Conservation (phyloP, 2,329 filamentous ascomycete species). For the Phoma sp. region DNA sequence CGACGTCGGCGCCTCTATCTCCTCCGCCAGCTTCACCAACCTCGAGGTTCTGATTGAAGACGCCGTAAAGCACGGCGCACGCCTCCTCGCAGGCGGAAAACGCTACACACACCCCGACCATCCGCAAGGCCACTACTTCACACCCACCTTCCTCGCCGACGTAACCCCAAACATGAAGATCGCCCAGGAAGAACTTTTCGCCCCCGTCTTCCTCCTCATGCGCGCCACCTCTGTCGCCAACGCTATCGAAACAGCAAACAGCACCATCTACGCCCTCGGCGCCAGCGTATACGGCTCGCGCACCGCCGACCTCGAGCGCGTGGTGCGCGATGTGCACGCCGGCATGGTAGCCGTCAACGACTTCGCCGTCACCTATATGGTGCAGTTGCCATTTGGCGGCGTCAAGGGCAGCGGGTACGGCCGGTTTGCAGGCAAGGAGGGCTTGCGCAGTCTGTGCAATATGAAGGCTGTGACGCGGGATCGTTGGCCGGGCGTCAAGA, state of each 20-base stretch:
- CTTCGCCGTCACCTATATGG: constrained; percentile 91
- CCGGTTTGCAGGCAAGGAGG: constrained; percentile 89
- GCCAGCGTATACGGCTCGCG: constrained; percentile 81
- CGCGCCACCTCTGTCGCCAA: constrained; percentile 70
- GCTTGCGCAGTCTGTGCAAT: constrained; percentile 84
- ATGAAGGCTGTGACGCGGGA: constrained; percentile 86
- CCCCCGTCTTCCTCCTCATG: constrained; percentile 87
- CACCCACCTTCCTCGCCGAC: constrained; percentile 87
- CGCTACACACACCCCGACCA: constrained; percentile 75
- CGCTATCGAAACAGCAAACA: constrained; percentile 82
- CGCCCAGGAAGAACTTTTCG: constrained; percentile 91
- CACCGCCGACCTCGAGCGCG: constrained; percentile 66
- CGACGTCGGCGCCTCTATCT: constrained; percentile 92
- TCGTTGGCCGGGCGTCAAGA: constrained; percentile 67
- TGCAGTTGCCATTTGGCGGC: constrained; percentile 93
- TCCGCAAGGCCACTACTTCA: constrained; percentile 87
- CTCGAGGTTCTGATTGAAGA: constrained; percentile 80
- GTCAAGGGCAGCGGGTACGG: constrained; percentile 89
- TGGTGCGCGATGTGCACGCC: constrained; percentile 74
- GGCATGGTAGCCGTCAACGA: constrained; percentile 97
- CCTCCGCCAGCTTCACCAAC: constrained; percentile 73
- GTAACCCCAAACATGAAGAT: constrained; percentile 87
- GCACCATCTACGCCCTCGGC: constrained; percentile 84
- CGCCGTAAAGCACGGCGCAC: constrained; percentile 80
- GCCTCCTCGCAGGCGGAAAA: constrained; percentile 80